Evolutionary conservation across 805 yeast species (phyloP), one percentile per base, ranked within the genome.

Genomic region (Saturnispora bothae): DNA sequence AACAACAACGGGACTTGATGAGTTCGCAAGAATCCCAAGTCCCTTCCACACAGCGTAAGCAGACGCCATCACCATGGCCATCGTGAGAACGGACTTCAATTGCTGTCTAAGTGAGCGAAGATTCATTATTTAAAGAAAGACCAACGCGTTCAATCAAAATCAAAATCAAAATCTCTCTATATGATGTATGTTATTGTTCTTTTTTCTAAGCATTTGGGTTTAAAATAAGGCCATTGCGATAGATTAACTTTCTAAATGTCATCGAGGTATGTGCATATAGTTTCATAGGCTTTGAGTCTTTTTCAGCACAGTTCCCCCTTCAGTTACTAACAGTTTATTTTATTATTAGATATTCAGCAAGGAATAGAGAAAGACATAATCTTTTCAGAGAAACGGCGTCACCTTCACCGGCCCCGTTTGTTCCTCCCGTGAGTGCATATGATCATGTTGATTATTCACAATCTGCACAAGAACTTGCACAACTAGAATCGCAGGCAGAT

Each of bases 11-110:
- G 98, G 98, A 1, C 96, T 83, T 43, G 83, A 78, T 0, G 96
- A 77, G 60, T 84, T 76, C 9, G 96, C 69, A 1, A 77, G 65
- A 4, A 89, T 64, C 1, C 85, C 75, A 13, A 89, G 65, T 0
- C 83, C 73, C 54, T 84, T 85, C 95, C 96, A 92, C 43, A 84
- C 74, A 72, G 92, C 82, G 59, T 76, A 92, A 1, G 97, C 95
- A 0, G 94, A 77, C 9, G 95, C 72, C 41, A 86, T 69, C 31
- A 85, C 88, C 64, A 83, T 77, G 13, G 83, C 75, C 51, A 92
- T 66, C 46, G 74, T 74, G 40, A 89, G 69, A 27, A 74, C 65
- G 56, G 83, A 51, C 26, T 50, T 47, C 14, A 54, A 34, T 28
- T 57, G 59, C 15, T 48, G 38, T 39, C 60, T 51, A 17, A 56